phyloP scores from a whole-genome alignment of 73 alveolate genomes.

The Paramecium caudatum region DNA sequence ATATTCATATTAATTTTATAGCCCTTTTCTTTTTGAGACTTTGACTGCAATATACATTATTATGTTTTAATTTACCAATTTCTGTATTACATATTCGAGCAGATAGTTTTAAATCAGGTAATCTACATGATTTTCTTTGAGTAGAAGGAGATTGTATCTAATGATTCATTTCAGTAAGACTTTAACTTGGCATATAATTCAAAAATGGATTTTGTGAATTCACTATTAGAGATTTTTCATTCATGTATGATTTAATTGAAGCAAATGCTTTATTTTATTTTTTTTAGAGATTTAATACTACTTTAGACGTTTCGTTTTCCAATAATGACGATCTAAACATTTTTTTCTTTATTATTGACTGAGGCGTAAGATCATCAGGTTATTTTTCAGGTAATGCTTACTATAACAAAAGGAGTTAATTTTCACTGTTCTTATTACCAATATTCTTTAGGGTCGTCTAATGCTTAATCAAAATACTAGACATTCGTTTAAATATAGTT shows the following conservation, averaged over 20 bases:
- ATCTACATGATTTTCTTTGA: too few relatives aligned
- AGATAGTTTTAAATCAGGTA: too few relatives aligned
- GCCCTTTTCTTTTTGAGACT: too few relatives aligned
- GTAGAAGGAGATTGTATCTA: too few relatives aligned
- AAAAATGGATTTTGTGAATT: conserved; percentile 20
- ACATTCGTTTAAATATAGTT: conserved; percentile 30
- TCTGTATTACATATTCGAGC: too few relatives aligned
- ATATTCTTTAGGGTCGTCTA: neutral
- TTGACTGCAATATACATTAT: too few relatives aligned
- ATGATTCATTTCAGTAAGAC: conserved; percentile 34
- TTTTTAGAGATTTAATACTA: neutral
- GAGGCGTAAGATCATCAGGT: too few relatives aligned
- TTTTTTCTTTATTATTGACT: neutral
- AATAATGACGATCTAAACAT: neutral
- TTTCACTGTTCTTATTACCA: neutral
- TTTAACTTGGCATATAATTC: neutral
- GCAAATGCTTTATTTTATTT: conserved; percentile 21
- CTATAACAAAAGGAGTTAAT: neutral
- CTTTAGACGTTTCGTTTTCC: conserved; percentile 4
- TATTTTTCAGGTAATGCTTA: neutral
- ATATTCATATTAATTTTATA: too few relatives aligned
- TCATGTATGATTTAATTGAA: conserved; percentile 5
- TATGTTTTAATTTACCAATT: too few relatives aligned
- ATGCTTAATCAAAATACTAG: conserved; percentile 16
- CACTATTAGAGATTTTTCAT: neutral